Base-by-base conservation (phyloP, 2,329 filamentous ascomycete genomes). In the Karstenula rhodostoma region DNA sequence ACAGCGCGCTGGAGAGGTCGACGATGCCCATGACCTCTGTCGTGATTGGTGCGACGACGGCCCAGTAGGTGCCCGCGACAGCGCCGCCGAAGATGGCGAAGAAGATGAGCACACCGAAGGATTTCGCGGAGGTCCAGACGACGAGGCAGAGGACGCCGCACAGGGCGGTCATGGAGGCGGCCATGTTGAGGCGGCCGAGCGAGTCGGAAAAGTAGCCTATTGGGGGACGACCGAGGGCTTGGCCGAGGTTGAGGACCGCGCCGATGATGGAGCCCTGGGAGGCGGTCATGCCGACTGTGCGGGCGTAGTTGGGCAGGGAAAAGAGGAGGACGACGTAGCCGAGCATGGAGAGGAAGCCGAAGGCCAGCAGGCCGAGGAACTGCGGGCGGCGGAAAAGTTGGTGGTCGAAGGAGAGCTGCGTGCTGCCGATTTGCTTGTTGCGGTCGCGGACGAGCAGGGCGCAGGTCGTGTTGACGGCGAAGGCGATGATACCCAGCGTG, bases 291-390 rank as follows among this genome's bases (percentile, higher is more conserved):
- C 91, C 91, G 46, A 93, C 85, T 4, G 83, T 84, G 58, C 85
- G 83, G 40, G 89, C 89, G 71, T 93, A 94, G 73, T 89, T 91
- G 15, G 91, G 88, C 48, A 94, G 79, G 12, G 87, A 90, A 77
- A 93, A 94, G 47, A 93, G 84, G n/a, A 93, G 82, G 4, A 92
- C 89, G 27, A 91, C 84, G 68, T 94, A 94, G 5, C 85, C 90
- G 15, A 94, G 79, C 78, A 94, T 87, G 61, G 85, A 88, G 64
- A 94, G 88, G 76, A 88, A 87, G 8, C 89, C 89, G 81, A 89
- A 95, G 2, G 78, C 82, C 40, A 92, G 75, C 13, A 92, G 81
- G 2, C 93, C 79, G 27, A 88, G 73, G 65, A 90, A 93, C 69
- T 92, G 86, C 0, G 80, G 70, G 4, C 84, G 81, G 64, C 80